Evolutionary conservation across 2,329 filamentous ascomycete species (phyloP), one percentile per base, ranked within the genome.

Genomic region (Reticulascus tulasneorum): DNA sequence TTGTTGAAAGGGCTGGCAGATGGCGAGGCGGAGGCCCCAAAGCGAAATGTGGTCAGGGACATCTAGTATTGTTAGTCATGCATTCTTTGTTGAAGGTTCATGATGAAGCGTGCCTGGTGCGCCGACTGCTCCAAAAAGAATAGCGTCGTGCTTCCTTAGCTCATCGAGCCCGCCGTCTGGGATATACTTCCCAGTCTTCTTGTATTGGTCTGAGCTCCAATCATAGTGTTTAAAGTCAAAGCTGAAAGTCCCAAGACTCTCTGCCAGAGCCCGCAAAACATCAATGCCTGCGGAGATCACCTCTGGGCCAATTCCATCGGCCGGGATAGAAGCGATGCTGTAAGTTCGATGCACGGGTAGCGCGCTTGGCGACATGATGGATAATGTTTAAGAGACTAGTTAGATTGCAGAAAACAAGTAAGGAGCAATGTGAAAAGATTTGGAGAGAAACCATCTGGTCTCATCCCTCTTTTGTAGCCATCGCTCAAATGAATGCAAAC

Each of bases 141-240:
- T 53, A 37, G 55, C 54, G 34, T 58, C 52, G 33, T 50, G 47
- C 32, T 45, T 47, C 37, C 42, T 42, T 21, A 47, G 39, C 23
- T 31, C 35, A 47, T 61, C 43, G 2, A 81, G 61, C 1, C 75
- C 78, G 21, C 71, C 76, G 16, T 77, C 70, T 0, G 78, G 76
- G 8, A 82, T 80, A 50, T 82, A 85, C 46, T 75, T 70, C 2
- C 82, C 82, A 0, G 72, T 79, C 52, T 72, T 71, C 53, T 81
- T 81, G 58, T 81, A 85, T 0, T 70, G 77, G 12, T 79, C 75
- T 0, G 77, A 82, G 46, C 74, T 79, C 81, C 80, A 85, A 54
- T 83, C 77, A 47, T 75, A 82, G 46, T 79, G 62, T 26, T 68
- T 70, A 50, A 84, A 85, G 9, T 75, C 59, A 1, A 86, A 62